phyloP scores from a whole-genome alignment of 75 land plant genomes.

The Selaginella moellendorffii region DNA sequence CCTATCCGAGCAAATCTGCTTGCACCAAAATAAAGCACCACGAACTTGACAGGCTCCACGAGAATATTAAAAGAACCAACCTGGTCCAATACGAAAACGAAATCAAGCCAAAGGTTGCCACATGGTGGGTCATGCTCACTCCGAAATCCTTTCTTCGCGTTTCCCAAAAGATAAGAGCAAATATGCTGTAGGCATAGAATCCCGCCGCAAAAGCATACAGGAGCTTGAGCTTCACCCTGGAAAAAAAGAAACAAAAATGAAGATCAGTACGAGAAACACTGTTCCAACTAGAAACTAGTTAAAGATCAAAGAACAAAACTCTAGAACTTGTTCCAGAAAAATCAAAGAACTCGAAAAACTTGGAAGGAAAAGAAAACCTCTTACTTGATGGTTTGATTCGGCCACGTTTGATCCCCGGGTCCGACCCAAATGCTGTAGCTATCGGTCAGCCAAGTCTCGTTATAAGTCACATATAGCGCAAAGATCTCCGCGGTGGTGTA shows the following conservation, averaged over 20 bases:
- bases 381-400: constrained; percentile 34
- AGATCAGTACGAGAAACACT: constrained; percentile 31
- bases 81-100: constrained; percentile 31
- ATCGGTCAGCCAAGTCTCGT: constrained; percentile 38
- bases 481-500: constrained; percentile 26
- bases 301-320: too few species aligned
- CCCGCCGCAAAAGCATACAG: constrained; percentile 30
- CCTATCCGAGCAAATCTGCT: constrained; percentile 84
- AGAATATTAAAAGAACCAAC: constrained; percentile 13
- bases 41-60: constrained; percentile 1
- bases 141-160: constrained; percentile 34
- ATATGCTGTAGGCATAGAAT: constrained; percentile 34
- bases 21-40: background rate
- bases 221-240: constrained; percentile 32
- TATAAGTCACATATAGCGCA: constrained; percentile 28
- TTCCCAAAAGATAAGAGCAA: constrained; percentile 38
- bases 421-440: constrained; percentile 30
- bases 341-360: too few species aligned
- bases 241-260: background rate
- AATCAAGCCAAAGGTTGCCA: constrained; percentile 27
- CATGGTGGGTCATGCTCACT: constrained; percentile 35
- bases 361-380: too few species aligned
- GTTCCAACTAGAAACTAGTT: too few species aligned
- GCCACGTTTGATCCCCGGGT: constrained; percentile 35
- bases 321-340: too few species aligned